Evolutionary conservation across 1,139 yeast genomes (phyloP).

Genomic region (Scheffersomyces stambukii): DNA sequence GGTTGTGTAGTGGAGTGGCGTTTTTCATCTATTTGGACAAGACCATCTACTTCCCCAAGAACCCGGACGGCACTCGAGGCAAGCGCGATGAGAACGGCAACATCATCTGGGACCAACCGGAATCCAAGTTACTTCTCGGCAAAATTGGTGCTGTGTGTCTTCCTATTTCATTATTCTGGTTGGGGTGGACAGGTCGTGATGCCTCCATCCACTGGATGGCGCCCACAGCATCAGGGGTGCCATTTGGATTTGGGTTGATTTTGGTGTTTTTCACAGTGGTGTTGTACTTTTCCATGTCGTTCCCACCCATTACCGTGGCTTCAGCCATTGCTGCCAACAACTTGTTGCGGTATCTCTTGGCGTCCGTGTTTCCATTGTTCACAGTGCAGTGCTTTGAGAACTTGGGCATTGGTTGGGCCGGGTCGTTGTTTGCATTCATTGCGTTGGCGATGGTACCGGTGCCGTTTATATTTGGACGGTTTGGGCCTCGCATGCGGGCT

Average conservation of each 20-base stretch:
- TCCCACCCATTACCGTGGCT: constrained; percentile 72
- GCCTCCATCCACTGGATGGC: constrained; percentile 67
- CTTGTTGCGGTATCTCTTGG: constrained; percentile 61
- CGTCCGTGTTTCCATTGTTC: constrained; percentile 52
- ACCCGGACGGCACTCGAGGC: constrained; percentile 63
- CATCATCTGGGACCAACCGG: constrained; percentile 37
- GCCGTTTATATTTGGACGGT: constrained; percentile 46
- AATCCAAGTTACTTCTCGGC: constrained; percentile 37
- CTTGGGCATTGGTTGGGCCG: constrained; percentile 37
- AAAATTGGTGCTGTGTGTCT: constrained; percentile 59
- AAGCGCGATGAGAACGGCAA: constrained; percentile 54
- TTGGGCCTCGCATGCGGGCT: constrained; percentile 54
- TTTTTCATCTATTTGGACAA: constrained; percentile 50
- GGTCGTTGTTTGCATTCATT: constrained; percentile 33
- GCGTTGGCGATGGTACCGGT: constrained; percentile 32
- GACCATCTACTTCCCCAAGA: constrained; percentile 46
- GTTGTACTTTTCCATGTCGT: constrained; percentile 67
- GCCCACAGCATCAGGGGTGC: constrained; percentile 69
- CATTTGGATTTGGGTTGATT: constrained; percentile 72
- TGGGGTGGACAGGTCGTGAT: constrained; percentile 69
- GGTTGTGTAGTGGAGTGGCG: constrained; percentile 51
- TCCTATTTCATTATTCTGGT: constrained; percentile 73
- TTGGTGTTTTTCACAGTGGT: constrained; percentile 71
- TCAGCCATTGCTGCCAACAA: constrained; percentile 81
- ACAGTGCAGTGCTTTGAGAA: constrained; percentile 41